These are phyloP conservation scores for Ceratorhiza oryzae-sativae DNA, from an alignment of 1,284 basidiomycete genomes.

Conservation along the genomic window DNA sequence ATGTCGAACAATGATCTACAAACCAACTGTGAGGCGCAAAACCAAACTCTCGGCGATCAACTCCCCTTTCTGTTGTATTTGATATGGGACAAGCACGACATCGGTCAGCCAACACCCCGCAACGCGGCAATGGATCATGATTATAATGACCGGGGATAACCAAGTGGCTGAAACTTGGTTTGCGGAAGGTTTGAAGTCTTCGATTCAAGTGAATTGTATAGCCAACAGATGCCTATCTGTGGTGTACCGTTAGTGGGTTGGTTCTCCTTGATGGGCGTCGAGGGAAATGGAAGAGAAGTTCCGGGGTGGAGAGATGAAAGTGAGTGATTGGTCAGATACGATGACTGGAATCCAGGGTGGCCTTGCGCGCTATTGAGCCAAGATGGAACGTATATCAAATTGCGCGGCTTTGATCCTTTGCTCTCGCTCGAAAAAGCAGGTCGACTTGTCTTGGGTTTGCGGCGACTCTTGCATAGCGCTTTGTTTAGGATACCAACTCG, in stretches of 20 bases:
- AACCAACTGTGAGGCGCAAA: not conserved
- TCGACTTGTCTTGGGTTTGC: not conserved
- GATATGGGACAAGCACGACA: not conserved
- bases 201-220: not conserved
- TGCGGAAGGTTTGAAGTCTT: not conserved
- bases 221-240: not conserved
- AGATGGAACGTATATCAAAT: not conserved
- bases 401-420: not conserved
- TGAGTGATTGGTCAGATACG: not conserved
- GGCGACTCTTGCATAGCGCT: too few species aligned
- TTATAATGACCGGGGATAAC: not conserved
- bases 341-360: not conserved
- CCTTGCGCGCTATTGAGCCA: not conserved
- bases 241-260: not conserved
- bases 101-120: not conserved
- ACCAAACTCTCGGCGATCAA: not conserved
- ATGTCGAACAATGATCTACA: not conserved
- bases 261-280: not conserved
- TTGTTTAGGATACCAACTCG: not conserved
- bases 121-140: not conserved
- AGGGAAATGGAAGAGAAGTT: not conserved
- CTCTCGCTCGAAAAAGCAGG: too few species aligned
- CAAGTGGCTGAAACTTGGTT: constrained; percentile 6
- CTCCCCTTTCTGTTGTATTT: not conserved
- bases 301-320: not conserved